Conservation (phyloP, 257 asterid species). For the Knoxia roxburghii region DNA sequence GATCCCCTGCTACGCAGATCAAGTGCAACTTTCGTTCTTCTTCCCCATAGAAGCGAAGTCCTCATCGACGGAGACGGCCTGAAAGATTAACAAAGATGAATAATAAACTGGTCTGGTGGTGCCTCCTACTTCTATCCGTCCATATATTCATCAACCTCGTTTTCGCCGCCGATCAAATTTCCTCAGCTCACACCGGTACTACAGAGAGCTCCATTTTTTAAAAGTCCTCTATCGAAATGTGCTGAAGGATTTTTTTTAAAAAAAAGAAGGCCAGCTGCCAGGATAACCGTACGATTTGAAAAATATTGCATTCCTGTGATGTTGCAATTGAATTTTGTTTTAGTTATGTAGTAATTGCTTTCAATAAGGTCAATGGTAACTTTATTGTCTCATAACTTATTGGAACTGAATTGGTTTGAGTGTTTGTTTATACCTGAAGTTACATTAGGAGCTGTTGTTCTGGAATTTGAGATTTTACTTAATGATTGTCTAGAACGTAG, state of each 20-base stretch:
- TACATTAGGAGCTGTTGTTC: background rate
- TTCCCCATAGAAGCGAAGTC: constrained; percentile 9
- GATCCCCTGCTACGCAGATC: background rate
- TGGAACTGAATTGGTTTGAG: background rate
- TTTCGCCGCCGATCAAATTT: constrained; percentile 27
- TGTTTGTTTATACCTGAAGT: background rate
- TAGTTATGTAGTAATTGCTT: background rate
- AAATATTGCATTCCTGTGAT: background rate
- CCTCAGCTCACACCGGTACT: constrained; percentile 25
- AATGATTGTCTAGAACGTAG: background rate
- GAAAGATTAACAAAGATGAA: constrained; percentile 14
- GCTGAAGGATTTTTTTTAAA: too few species aligned
- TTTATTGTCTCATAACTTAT: background rate
- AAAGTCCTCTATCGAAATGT: too few species aligned
- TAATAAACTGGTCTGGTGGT: constrained; percentile 22
- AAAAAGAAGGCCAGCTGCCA: too few species aligned
- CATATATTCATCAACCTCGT: constrained; percentile 10
- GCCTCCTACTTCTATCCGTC: constrained; percentile 20
- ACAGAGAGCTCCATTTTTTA: too few species aligned
- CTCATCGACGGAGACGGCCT: background rate
- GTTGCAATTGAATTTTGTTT: background rate
- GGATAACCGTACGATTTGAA: background rate
- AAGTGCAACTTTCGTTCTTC: background rate
- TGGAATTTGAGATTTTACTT: background rate
- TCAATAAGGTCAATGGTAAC: background rate